A percentile compares a stretch with the other conserved stretches of the same genome.
These are phyloP conservation scores for Kwoniella sp. DNA, from an alignment of 768 basidiomycete genomes.

Conservation along the genomic window DNA sequence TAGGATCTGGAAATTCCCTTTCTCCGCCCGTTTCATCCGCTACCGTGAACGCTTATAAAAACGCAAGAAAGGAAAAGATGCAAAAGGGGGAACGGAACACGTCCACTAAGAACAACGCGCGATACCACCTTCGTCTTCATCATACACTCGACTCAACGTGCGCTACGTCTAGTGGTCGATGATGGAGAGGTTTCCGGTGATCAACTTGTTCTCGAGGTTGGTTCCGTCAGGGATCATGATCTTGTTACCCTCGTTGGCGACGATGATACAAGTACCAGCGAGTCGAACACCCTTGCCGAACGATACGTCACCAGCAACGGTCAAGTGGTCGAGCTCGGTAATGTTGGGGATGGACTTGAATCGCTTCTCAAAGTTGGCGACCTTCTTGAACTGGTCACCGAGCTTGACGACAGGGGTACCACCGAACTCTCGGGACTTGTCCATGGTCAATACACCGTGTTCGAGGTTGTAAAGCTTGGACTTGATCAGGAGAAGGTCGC, in stretches of 20 bases:
- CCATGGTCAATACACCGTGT: slow-evolving; percentile 83
- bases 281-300: slow-evolving; percentile 77
- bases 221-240: slow-evolving; percentile 84
- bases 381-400: slow-evolving; percentile 96
- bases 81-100: neutral
- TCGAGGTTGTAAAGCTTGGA: slow-evolving; percentile 87
- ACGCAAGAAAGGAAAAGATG: too few species aligned
- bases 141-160: neutral
- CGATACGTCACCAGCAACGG: slow-evolving; percentile 86
- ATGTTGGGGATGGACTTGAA: slow-evolving; percentile 93
- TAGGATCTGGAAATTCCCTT: too few species aligned
- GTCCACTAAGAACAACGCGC: neutral
- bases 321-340: slow-evolving; percentile 88
- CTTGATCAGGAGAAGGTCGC: slow-evolving; percentile 75
- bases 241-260: slow-evolving; percentile 77
- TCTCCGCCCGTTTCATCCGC: too few species aligned
- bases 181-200: slow-evolving; percentile 84
- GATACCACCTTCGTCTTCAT: neutral
- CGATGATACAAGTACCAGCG: slow-evolving; percentile 85
- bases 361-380: slow-evolving; percentile 80
- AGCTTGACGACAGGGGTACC: slow-evolving; percentile 90
- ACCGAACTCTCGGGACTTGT: slow-evolving; percentile 54
- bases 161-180: slow-evolving; percentile 59
- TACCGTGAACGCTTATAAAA: too few species aligned
- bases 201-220: slow-evolving; percentile 61